Base-by-base conservation (phyloP, 352 stramenopile species). In the Phytophthora crassamura region DNA sequence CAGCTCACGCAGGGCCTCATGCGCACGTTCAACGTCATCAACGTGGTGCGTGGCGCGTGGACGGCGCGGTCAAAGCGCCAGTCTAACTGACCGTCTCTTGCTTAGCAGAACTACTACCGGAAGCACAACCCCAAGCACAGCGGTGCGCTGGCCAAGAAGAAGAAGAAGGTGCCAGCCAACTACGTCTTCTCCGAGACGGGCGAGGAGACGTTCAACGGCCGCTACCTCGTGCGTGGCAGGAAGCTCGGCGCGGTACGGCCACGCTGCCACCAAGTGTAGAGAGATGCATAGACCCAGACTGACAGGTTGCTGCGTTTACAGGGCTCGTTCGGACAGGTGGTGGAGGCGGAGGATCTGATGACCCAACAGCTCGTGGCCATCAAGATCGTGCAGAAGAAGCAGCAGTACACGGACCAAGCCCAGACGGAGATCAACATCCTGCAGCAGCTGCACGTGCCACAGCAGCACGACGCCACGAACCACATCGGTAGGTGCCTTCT, bases 331-430 rank as follows among this genome's bases (percentile, higher is more conserved):
- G 89, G 89, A 18, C 81, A 93, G 61, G 89, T 97, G 8, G 75
- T 94, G 38, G 81, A 94, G 60, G 87, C 80, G 8, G n/a, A 84
- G 6, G 89, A 97, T 63, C 78, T 83, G 8, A 52, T 86, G 58
- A 97, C 84, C 1, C 75, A 91, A 4, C 59, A 82, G 40, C 72
- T 97, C n/a, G 96, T 99, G n/a, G 97, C 97, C 8, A 98, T 99
- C 69, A 99, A 99, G 80, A 98, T 99, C 59, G 98, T 99, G 52
- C 99, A 99, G 82, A 99, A 95, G 70, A 98, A 98, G 64, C 97
- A 97, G 67, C 91, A 97, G 45, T 99, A 99, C 69, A 91, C 93
- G 18, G 77, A 94, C 48, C 98, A 99, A 70, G 97, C 97, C 6
- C 94, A 98, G 84, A 98, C 91, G 9, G 98, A 99, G 79, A 98